A percentile compares a stretch with the other conserved stretches of the same genome.
Evolutionary conservation across 176 grass and related monocot genomes (phyloP).

Genomic region (Carex kokanica): DNA sequence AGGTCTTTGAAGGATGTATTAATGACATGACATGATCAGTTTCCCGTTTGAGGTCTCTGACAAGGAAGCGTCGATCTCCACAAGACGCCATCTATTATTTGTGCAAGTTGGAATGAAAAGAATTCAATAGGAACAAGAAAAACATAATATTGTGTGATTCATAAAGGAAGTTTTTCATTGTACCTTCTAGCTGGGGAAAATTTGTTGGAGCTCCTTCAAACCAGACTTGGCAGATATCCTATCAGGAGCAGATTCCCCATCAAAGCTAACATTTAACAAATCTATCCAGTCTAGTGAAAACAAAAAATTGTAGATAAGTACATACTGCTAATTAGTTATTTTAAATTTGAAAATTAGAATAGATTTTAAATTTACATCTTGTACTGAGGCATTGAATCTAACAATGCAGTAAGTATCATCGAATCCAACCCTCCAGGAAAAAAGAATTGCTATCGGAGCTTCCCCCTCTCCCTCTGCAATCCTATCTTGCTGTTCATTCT

Average conservation of each 20-base stretch:
- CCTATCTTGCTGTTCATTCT: conserved; percentile 37
- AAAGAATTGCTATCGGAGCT: no score
- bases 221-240: no score
- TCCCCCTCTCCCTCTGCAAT: conserved; percentile 31
- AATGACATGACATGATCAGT: conserved; percentile 73
- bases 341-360: conserved; percentile 10
- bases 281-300: no score
- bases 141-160: neutral
- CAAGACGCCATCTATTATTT: conserved; percentile 67
- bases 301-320: neutral
- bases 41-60: conserved; percentile 63
- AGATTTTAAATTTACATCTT: neutral
- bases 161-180: conserved; percentile 22
- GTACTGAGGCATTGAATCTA: no score
- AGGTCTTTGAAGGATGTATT: conserved; percentile 90
- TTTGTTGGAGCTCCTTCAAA: neutral
- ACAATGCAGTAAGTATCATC: no score
- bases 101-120: conserved; percentile 9
- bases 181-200: neutral
- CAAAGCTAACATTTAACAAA: no score
- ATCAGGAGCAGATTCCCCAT: no score
- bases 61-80: conserved; percentile 82
- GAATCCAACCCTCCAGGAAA: no score
- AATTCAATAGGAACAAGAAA: conserved; percentile 18
- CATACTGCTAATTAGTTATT: neutral